Percentiles rank a stretch among this genome's conserved stretches.
phyloP scores from a whole-genome alignment of 495 filamentous ascomycete species.

The Trichoderma gamsii region DNA sequence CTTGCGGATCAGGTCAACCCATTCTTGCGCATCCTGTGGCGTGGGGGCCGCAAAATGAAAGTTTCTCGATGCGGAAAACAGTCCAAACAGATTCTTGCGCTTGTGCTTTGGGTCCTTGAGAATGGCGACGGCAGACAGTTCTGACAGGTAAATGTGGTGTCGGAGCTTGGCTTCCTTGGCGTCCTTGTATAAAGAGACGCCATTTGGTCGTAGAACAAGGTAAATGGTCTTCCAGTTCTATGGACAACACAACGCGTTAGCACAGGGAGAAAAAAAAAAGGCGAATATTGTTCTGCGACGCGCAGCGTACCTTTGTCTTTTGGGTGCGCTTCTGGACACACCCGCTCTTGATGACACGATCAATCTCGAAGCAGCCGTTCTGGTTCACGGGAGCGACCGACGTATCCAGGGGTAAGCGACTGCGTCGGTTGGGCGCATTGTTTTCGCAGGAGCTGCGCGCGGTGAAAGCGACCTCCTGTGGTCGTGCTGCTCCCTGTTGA shows the following conservation, averaged over 20 bases:
- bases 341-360: constrained; percentile 84
- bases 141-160: constrained; percentile 78
- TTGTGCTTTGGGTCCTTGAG: constrained; percentile 83
- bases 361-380: constrained; percentile 91
- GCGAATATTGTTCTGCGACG: neutral
- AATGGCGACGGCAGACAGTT: constrained; percentile 83
- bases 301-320: constrained; percentile 74
- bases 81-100: constrained; percentile 73
- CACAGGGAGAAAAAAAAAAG: neutral
- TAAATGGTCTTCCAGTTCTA: constrained; percentile 84
- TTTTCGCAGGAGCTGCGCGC: neutral
- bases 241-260: constrained; percentile 6
- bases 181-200: constrained; percentile 93
- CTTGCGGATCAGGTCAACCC: constrained; percentile 75
- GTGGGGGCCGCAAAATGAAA: constrained; percentile 77
- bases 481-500: constrained; percentile 1
- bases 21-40: constrained; percentile 72
- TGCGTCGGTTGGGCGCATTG: constrained; percentile 2
- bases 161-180: constrained; percentile 82
- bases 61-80: constrained; percentile 89
- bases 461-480: neutral
- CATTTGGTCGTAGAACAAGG: constrained; percentile 85
- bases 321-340: constrained; percentile 79
- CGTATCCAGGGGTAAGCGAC: constrained; percentile 9
- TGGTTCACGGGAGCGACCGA: constrained; percentile 69